A percentile compares a stretch with the other conserved stretches of the same genome.
Evolutionary conservation across 768 basidiomycete species (phyloP).

Genomic region (Lactarius trivialis): DNA sequence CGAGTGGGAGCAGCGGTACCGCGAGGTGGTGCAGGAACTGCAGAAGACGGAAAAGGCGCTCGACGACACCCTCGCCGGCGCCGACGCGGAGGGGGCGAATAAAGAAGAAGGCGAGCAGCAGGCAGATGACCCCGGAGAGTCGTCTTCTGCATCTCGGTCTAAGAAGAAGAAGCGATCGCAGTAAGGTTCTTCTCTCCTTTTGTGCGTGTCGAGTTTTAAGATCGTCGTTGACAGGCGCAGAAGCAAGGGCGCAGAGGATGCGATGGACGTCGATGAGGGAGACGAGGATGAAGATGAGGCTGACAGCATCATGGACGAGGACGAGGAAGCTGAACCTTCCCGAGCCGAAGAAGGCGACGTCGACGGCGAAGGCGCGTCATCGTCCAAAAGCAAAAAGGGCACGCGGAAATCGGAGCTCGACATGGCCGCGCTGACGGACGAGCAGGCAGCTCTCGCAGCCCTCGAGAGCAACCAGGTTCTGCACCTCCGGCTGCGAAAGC

Average conservation of each 20-base stretch:
- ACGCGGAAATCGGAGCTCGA: conserved; percentile 67
- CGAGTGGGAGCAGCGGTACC: conserved; percentile 71
- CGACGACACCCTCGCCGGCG: conserved; percentile 54
- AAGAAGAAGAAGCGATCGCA: conserved; percentile 28
- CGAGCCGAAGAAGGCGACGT: conserved; percentile 26
- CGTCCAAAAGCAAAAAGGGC: conserved; percentile 25
- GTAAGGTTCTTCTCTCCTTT: conserved; percentile 19
- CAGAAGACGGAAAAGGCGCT: conserved; percentile 60
- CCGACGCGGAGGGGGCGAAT: conserved; percentile 24
- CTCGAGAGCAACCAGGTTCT: conserved; percentile 61
- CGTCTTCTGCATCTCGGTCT: conserved; percentile 21
- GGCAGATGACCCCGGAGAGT: conserved; percentile 29
- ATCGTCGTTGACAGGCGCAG: background rate
- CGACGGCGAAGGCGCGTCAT: conserved; percentile 6
- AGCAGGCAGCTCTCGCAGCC: conserved; percentile 64
- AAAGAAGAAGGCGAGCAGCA: conserved; percentile 26
- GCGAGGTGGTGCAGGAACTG: conserved; percentile 54
- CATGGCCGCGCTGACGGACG: conserved; percentile 59
- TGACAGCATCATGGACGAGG: conserved; percentile 32
- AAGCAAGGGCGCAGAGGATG: conserved; percentile 31
- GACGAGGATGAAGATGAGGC: conserved; percentile 36
- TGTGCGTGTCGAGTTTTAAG: background rate
- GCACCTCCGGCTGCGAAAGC: conserved; percentile 66
- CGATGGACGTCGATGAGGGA: conserved; percentile 53
- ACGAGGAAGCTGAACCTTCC: conserved; percentile 32